Evolutionary conservation across 2,329 filamentous ascomycete genomes (phyloP).

Genomic region (Penicillium sclerotigenum): DNA sequence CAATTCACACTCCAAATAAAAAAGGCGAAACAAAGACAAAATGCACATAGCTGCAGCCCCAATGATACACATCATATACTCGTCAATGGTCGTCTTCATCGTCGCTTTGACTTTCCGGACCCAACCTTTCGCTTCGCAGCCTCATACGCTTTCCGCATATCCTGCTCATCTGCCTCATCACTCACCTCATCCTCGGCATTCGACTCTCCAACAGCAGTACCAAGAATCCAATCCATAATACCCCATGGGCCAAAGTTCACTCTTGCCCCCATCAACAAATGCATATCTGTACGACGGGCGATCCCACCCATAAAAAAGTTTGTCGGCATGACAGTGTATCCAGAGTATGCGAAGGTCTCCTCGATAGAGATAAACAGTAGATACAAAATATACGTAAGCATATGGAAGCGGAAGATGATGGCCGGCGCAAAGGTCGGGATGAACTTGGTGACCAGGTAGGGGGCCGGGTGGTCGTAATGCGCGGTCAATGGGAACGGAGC

Average conservation of each 20-base stretch:
- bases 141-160: conserved; percentile 30
- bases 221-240: conserved; percentile 45
- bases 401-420: conserved; percentile 57
- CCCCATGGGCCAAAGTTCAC: conserved; percentile 49
- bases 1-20: not conserved
- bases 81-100: conserved; percentile 1
- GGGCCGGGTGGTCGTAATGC: conserved; percentile 59
- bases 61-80: not conserved
- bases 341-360: conserved; percentile 59
- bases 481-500: conserved; percentile 57
- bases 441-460: conserved; percentile 54
- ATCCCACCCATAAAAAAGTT: conserved; percentile 58
- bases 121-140: conserved; percentile 30
- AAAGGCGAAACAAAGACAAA: not conserved
- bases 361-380: conserved; percentile 56
- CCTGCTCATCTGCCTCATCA: conserved; percentile 37
- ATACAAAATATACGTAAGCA: conserved; percentile 58
- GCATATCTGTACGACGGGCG: conserved; percentile 55
- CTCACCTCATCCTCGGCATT: conserved; percentile 51
- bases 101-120: conserved; percentile 4
- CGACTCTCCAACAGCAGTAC: conserved; percentile 39
- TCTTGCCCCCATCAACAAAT: conserved; percentile 49
- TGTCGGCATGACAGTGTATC: conserved; percentile 57
- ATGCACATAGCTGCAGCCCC: not conserved
- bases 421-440: conserved; percentile 57